Evolutionary conservation across 306 rosid species (phyloP), one percentile per base, ranked within the genome.

Genomic region (Prinsepia uniflora): DNA sequence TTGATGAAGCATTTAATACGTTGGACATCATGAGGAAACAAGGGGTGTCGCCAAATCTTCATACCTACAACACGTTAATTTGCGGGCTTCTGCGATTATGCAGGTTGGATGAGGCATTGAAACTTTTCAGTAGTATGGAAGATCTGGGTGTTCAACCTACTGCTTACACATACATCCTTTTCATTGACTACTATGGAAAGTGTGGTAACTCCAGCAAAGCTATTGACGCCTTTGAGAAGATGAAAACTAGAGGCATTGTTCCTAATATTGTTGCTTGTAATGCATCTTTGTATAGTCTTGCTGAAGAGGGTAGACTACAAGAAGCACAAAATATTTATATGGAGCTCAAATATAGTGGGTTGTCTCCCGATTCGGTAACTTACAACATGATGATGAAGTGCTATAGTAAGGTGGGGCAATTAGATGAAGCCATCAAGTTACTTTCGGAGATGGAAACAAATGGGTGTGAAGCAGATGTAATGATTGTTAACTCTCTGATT

Each of bases 371-470:
- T 81, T 84, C 92, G 20, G 87, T 87, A 67, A 87, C 98, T 65
- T 94, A 90, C 75, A 94, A 83, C 78, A 87, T 88, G 87, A 86
- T 94, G 96, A 94, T 94, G 89, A 90, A 90, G 80, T 94, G 98
- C 88, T 87, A 87, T 70, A 89, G 88, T 81, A 94, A 83, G 84
- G 88, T 79, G 65, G 98, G 97, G 60, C 78, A 83, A 79, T 80
- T 86, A 74, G 98, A 94, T 73, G 90, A 84, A 58, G 94, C 98
- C 68, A 61, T 81, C 58, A 73, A 84, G 67, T 85, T 94, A 79
- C 86, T 90, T 63, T 74, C 70, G 45, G 86, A 86, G 82, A 94
- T 94, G 97, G 80, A 80, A 74, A 72, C 73, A 47, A 81, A 81
- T 64, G 88, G 86, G 63, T 94, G 97, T 43, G 95, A 87, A 75